phyloP scores from a whole-genome alignment of 148 eudicot genomes.

The Euryodendron excelsum region DNA sequence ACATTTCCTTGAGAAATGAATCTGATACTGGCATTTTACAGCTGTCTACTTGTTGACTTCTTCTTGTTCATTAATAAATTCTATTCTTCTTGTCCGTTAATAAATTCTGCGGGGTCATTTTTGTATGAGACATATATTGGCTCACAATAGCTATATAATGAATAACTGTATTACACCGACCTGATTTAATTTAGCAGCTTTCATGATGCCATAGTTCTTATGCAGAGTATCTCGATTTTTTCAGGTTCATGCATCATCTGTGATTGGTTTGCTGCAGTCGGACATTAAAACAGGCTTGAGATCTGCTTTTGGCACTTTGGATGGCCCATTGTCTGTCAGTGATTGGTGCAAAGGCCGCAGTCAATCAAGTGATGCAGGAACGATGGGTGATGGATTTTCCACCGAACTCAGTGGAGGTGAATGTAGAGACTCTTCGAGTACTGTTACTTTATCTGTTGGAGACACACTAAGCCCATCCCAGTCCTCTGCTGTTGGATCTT shows the following conservation, averaged over 20 bases:
- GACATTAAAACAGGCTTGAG: conserved; percentile 78
- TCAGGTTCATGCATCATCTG: conserved; percentile 94
- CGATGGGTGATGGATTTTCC: conserved; percentile 61
- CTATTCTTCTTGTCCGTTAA: too few relatives aligned
- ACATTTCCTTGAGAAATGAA: too few relatives aligned
- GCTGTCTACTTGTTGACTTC: too few relatives aligned
- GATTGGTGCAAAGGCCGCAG: conserved; percentile 94
- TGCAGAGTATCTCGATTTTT: conserved; percentile 13
- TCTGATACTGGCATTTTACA: too few relatives aligned
- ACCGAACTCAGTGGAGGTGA: conserved; percentile 75
- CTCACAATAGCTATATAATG: too few relatives aligned
- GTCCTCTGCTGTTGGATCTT: conserved; percentile 55
- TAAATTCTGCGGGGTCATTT: too few relatives aligned
- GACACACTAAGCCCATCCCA: conserved; percentile 78
- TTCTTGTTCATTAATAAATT: too few relatives aligned
- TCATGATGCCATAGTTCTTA: conserved; percentile 3
- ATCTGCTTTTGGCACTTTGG: conserved; percentile 79
- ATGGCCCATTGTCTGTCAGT: conserved; percentile 79
- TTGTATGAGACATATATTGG: too few relatives aligned
- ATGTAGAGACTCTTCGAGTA: conserved; percentile 70
- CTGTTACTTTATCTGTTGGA: conserved; percentile 44
- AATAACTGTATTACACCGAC: too few relatives aligned
- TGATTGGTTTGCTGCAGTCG: conserved; percentile 74
- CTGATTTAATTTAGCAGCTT: neutral
- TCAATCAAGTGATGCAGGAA: conserved; percentile 63